These are phyloP conservation scores for Paraurostyla sp. DNA, from an alignment of 73 alveolate species.

Conservation along the genomic window DNA sequence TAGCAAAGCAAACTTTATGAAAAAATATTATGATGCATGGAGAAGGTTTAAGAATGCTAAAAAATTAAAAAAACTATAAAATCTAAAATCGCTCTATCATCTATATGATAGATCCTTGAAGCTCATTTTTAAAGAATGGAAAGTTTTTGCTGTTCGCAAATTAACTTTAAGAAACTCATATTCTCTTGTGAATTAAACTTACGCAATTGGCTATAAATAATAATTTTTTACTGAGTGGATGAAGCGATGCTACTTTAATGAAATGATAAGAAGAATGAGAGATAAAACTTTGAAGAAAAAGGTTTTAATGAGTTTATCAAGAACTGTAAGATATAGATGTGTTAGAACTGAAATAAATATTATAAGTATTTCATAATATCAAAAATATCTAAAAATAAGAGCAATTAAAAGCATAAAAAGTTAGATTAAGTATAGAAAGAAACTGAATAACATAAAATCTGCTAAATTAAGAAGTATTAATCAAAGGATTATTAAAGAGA, in stretches of 20 bases:
- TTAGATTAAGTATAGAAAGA: neutral
- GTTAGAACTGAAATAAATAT: neutral
- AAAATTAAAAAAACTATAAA: neutral
- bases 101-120: neutral
- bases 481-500: neutral
- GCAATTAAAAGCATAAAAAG: constrained; percentile 1
- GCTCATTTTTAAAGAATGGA: neutral
- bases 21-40: neutral
- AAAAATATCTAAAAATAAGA: neutral
- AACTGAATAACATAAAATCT: neutral
- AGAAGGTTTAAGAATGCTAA: too few species aligned
- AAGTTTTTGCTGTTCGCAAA: neutral
- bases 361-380: neutral
- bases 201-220: neutral
- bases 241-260: constrained; percentile 15
- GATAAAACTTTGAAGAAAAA: neutral
- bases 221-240: neutral
- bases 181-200: neutral
- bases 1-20: neutral
- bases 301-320: neutral
- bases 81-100: neutral
- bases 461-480: neutral
- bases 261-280: neutral
- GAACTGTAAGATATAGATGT: neutral
- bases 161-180: neutral